Percentiles rank a stretch among this genome's conserved stretches.
Evolutionary conservation across 2,329 filamentous ascomycete genomes (phyloP).

Genomic region (Nemania bipapillata): DNA sequence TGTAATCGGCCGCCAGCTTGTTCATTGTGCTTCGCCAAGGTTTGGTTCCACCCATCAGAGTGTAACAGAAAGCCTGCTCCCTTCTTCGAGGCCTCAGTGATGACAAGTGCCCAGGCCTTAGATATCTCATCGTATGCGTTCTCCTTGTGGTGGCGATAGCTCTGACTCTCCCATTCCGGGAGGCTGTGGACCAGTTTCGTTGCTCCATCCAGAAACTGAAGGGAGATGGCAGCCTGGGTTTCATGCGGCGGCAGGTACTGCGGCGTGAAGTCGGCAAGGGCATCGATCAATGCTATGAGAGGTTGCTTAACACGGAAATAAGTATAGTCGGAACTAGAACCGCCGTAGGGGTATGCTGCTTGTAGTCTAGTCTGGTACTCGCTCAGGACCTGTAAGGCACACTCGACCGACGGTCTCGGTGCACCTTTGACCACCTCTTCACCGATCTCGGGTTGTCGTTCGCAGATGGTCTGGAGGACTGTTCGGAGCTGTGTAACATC

Average conservation of each 20-base stretch:
- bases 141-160: conserved; percentile 92
- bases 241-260: conserved; percentile 95
- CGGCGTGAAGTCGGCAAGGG: conserved; percentile 91
- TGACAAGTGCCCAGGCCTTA: conserved; percentile 90
- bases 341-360: conserved; percentile 84
- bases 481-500: conserved; percentile 84
- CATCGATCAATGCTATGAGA: conserved; percentile 82
- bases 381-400: conserved; percentile 80
- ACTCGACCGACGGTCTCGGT: conserved; percentile 84
- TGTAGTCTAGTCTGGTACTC: conserved; percentile 84
- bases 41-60: conserved; percentile 91
- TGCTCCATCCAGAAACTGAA: conserved; percentile 88
- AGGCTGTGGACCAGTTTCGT: conserved; percentile 90
- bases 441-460: conserved; percentile 85
- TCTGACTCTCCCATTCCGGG: conserved; percentile 88
- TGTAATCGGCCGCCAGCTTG: conserved; percentile 84
- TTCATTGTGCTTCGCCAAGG: conserved; percentile 85
- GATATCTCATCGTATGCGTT: conserved; percentile 96
- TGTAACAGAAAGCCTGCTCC: conserved; percentile 90
- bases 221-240: conserved; percentile 80
- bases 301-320: conserved; percentile 91
- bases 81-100: conserved; percentile 89
- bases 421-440: conserved; percentile 85
- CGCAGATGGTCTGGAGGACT: conserved; percentile 90
- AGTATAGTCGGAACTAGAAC: conserved; percentile 87